Evolutionary conservation across 2,329 filamentous ascomycete genomes (phyloP).

Genomic region (Nemania abortiva): DNA sequence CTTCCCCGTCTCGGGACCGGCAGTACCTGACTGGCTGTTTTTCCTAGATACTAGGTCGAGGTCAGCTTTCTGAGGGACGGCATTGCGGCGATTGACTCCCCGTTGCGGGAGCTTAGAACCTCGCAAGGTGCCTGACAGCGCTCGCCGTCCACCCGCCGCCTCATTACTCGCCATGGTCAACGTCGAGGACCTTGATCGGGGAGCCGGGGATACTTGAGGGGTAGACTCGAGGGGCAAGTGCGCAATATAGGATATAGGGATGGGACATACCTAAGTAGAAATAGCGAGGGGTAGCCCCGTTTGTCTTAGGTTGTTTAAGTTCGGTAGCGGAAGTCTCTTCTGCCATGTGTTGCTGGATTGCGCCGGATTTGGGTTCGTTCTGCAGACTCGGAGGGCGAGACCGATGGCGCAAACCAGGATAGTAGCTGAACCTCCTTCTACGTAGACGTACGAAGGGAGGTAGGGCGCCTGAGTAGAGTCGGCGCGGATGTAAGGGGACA

Average conservation of each 20-base stretch:
- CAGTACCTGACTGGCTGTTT: constrained; percentile 33
- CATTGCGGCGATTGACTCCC: constrained; percentile 31
- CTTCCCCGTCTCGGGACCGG: constrained; percentile 29
- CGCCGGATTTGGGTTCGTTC: constrained; percentile 28
- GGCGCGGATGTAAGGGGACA: background rate
- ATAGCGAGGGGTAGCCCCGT: constrained; percentile 30
- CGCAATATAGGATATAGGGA: constrained; percentile 10
- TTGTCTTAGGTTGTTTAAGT: constrained; percentile 36
- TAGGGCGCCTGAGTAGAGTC: constrained; percentile 5
- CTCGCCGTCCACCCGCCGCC: constrained; percentile 21
- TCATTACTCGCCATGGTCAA: constrained; percentile 39
- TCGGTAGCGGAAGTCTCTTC: constrained; percentile 35
- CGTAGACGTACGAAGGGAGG: background rate
- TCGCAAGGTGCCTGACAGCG: constrained; percentile 28
- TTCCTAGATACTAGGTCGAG: constrained; percentile 35
- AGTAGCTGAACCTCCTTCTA: background rate
- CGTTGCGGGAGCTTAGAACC: constrained; percentile 41
- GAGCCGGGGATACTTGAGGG: background rate
- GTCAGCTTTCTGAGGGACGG: constrained; percentile 36
- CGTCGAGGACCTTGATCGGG: constrained; percentile 13
- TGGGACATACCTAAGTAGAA: constrained; percentile 45
- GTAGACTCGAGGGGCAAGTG: background rate
- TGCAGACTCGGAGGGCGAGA: constrained; percentile 9
- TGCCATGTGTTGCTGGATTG: constrained; percentile 28
- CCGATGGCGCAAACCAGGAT: background rate